phyloP scores from a whole-genome alignment of 257 asterid genomes.

The Plantago major region DNA sequence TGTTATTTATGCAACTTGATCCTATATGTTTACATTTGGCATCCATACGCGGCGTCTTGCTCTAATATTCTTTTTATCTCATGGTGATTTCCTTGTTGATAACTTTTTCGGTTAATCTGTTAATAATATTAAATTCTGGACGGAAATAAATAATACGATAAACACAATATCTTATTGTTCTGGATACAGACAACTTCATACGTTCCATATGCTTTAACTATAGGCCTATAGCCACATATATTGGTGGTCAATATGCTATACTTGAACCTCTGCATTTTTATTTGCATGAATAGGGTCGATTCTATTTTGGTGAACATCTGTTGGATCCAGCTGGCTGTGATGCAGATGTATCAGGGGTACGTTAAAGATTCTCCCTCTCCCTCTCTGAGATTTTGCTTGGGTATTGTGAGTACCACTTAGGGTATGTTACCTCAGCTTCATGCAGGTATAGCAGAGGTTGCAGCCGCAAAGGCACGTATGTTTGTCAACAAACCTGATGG shows the following conservation, averaged over 20 bases:
- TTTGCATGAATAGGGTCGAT: conserved; percentile 69
- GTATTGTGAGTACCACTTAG: conserved; percentile 24
- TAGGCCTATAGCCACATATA: conserved; percentile 1
- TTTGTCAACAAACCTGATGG: conserved; percentile 95
- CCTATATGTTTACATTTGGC: no score
- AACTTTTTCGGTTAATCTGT: no score
- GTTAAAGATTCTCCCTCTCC: conserved; percentile 21
- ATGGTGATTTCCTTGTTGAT: no score
- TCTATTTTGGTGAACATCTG: conserved; percentile 84
- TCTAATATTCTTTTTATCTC: no score
- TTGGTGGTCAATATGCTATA: conserved; percentile 7
- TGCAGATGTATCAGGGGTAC: conserved; percentile 74
- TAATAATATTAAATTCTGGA: no score
- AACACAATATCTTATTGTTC: no score
- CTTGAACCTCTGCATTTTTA: conserved; percentile 2
- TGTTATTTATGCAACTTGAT: no score
- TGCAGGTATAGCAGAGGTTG: conserved; percentile 96
- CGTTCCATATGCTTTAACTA: no score
- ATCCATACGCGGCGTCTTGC: no score
- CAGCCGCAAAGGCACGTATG: conserved; percentile 99
- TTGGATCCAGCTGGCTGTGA: conserved; percentile 70
- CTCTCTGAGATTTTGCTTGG: conserved; percentile 14
- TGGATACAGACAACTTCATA: no score
- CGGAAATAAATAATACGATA: no score
- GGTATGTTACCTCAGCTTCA: conserved; percentile 69